Evolutionary conservation across 2,329 filamentous ascomycete species (phyloP).

Genomic region (Aspergillus clavatus): DNA sequence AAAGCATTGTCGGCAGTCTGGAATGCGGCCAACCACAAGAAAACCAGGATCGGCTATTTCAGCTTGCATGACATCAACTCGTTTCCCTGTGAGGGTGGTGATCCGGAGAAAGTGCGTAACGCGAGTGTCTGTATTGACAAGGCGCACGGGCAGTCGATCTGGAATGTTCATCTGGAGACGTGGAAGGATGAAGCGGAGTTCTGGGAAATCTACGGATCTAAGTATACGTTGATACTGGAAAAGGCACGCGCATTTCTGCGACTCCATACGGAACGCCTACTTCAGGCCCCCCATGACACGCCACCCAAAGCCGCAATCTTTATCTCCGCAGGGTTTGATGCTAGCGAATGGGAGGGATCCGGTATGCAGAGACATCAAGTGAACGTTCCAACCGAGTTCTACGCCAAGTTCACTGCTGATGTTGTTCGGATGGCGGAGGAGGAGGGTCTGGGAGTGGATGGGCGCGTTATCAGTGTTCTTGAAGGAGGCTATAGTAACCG

Average conservation of each 20-base stretch:
- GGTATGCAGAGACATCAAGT: conserved; percentile 96
- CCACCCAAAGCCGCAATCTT: conserved; percentile 82
- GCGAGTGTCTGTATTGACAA: conserved; percentile 93
- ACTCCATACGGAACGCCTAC: conserved; percentile 63
- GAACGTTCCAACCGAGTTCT: conserved; percentile 95
- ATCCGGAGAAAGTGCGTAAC: conserved; percentile 86
- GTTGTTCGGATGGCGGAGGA: conserved; percentile 78
- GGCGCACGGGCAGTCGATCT: conserved; percentile 87
- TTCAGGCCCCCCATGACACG: conserved; percentile 52
- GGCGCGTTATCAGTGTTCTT: conserved; percentile 84
- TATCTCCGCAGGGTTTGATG: conserved; percentile 92
- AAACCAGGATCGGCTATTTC: conserved; percentile 88
- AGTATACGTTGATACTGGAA: conserved; percentile 70
- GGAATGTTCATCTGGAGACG: conserved; percentile 89
- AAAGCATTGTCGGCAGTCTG: conserved; percentile 60
- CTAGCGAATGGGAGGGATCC: conserved; percentile 85
- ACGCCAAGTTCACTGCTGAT: conserved; percentile 83
- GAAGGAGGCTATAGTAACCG: conserved; percentile 96
- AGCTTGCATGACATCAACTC: conserved; percentile 98
- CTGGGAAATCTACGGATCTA: conserved; percentile 78
- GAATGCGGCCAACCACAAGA: conserved; percentile 71
- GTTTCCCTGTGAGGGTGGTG: conserved; percentile 92
- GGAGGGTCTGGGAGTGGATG: conserved; percentile 69
- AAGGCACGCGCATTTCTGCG: conserved; percentile 77
- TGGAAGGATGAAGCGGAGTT: conserved; percentile 84